Evolutionary conservation across 768 basidiomycete genomes (phyloP).

Genomic region (Boletus sp.): DNA sequence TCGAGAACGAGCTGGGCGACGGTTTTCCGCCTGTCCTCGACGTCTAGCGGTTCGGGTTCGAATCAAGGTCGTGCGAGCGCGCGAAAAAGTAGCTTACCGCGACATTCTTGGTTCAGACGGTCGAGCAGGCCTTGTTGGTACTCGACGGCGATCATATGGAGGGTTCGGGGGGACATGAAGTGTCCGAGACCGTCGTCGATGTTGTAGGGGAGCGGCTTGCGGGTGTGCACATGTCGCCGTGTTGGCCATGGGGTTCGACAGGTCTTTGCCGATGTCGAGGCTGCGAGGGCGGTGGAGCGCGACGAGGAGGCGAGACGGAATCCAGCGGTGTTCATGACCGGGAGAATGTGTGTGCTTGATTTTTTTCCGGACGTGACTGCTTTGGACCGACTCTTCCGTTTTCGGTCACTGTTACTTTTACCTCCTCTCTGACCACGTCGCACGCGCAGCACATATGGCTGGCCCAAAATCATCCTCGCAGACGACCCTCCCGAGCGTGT

Average conservation of each 20-base stretch:
- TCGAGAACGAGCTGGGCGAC: conserved; percentile 73
- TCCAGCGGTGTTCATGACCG: conserved; percentile 22
- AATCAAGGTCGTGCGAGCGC: background rate
- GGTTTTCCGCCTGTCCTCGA: conserved; percentile 51
- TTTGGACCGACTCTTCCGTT: conserved; percentile 6
- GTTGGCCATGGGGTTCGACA: conserved; percentile 17
- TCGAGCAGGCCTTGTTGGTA: conserved; percentile 84
- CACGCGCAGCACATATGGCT: conserved; percentile 31
- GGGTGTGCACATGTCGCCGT: conserved; percentile 47
- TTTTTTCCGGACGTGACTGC: conserved; percentile 9
- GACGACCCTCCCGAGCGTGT: conserved; percentile 15
- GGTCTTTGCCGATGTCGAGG: background rate
- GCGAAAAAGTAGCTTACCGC: conserved; percentile 45
- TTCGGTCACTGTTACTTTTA: conserved; percentile 1
- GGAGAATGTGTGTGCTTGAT: background rate
- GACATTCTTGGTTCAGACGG: conserved; percentile 71
- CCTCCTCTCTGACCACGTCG: conserved; percentile 16
- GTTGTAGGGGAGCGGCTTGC: conserved; percentile 59
- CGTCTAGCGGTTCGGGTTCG: conserved; percentile 38
- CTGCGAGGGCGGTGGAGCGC: conserved; percentile 12
- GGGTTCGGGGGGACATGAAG: conserved; percentile 73
- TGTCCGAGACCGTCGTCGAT: conserved; percentile 71
- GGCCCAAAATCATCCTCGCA: conserved; percentile 30
- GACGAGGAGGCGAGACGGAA: conserved; percentile 25
- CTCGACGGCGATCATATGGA: conserved; percentile 72